Base-by-base conservation (phyloP, 164 flowering plant genomes). In the Annona squamosa region DNA sequence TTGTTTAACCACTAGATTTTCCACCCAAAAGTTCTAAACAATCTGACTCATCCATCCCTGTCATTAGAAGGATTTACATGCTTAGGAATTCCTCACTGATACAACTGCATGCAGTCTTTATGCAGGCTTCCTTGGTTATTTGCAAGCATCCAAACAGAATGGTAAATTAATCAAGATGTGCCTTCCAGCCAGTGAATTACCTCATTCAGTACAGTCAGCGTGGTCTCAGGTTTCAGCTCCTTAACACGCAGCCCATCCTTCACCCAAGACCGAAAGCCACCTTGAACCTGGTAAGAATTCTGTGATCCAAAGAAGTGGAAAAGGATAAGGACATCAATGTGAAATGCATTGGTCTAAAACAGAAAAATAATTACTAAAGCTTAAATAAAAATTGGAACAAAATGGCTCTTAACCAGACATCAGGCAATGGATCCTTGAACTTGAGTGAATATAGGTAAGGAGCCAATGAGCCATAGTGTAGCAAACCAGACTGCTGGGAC, bases 231-330 rank as follows among this genome's bases (percentile, higher is more conserved):
- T 77, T 85, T 92, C 64, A 90, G 89, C 78, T 90, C 91, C 80
- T 95, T 95, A 68, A 84, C 46, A 48, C 98, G 94, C n/a, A 90
- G 86, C 46, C 98, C 94, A 65, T 82, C 78, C 74, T 85, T 86
- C 67, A 78, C 87, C 99, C 99, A 95, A 52, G 89, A 82, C 72
- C 74, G 82, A 77, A 88, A 95, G 72, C 99, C 99, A 81, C 99
- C 99, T 81, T 86, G 85, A 75, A 95, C 88, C 74, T 86, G 70
- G 84, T 88, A 95, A 67, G 98, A 74, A 76, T 78, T 83, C 98
- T 95, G 86, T 71, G 61, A 80, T 65, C 26, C 48, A 13, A 79
- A 73, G 63, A 43, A 16, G 56, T 52, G 52, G 48, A 46, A 72
- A 59, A 62, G 16, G 44, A 41, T 64, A 47, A 70, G 10, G 26